Base-by-base conservation (phyloP, 768 basidiomycete genomes). In the Boletus fagicola region DNA sequence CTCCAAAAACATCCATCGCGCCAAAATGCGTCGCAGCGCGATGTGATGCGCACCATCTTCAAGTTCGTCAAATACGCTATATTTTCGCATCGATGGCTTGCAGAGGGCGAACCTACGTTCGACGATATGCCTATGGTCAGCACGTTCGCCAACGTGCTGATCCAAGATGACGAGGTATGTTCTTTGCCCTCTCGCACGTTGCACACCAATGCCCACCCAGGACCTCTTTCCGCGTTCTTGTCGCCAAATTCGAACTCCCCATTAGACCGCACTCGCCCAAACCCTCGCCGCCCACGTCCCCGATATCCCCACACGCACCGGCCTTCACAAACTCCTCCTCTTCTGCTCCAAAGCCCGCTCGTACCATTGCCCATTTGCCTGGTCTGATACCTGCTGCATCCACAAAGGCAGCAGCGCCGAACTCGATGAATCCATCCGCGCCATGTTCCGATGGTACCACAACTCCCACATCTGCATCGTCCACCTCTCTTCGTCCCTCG, bases 381-480 rank as follows among this genome's bases (percentile, higher is more conserved):
- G 65, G 68, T 60, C 58, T 0, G 68, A 67, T 22, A 69, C 66
- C 0, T 59, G 57, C 26, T 69, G 68, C 28, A 62, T 70, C 53
- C 46, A 67, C 51, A 69, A 67, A 28, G 28, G 42, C 26, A 69
- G 61, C 46, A 69, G 62, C 39, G 57, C 66, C 12, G 64, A 69
- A 38, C 58, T 67, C 18, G 61, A 61, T 3, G 68, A 69, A 44
- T 61, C 68, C 44, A 63, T 69, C 26, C 57, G 58, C 13, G 61
- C 68, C 51, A 69, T 69, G 68, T 65, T 65, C 55, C 46, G 48
- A n/a, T 69, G 68, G 68, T 69, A 69, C 54, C 58, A 49, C 39
- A 54, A 61, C 31, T 49, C 66, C 11, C 24, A 54, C 28, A 33
- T 62, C 28, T 65, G 65, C 50, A 56, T 67, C 44, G 58, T 55